Conservation (phyloP, 345 rosid species). For the Gossypium mustelinum region DNA sequence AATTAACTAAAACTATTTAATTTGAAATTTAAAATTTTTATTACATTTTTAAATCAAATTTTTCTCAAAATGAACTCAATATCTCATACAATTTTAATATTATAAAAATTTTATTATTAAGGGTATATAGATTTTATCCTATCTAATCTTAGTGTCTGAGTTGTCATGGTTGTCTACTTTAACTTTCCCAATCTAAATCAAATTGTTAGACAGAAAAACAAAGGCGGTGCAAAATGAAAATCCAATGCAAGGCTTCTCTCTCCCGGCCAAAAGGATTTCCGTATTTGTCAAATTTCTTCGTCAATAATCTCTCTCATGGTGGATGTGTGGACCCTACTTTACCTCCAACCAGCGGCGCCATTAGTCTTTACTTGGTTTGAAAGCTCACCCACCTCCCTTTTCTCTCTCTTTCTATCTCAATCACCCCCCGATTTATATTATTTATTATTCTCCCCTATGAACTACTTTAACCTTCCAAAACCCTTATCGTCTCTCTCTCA, state of each 20-base stretch:
- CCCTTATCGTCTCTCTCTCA: neutral
- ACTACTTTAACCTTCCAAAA: slow-evolving; percentile 6
- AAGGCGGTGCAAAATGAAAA: neutral
- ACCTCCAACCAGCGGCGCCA: slow-evolving; percentile 51
- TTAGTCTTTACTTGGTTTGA: slow-evolving; percentile 46
- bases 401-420: neutral
- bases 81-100: no score
- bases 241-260: neutral
- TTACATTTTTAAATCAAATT: no score
- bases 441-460: neutral
- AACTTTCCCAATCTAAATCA: neutral
- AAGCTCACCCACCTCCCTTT: slow-evolving; percentile 34
- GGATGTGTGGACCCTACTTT: slow-evolving; percentile 26
- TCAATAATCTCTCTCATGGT: slow-evolving; percentile 5
- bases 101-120: no score
- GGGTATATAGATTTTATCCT: neutral
- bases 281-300: neutral
- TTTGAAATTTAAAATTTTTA: no score
- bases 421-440: no score
- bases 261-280: neutral
- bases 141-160: neutral
- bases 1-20: no score
- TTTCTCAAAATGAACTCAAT: no score
- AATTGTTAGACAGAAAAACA: neutral
- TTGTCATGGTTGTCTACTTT: neutral